Evolutionary conservation across 2,329 filamentous ascomycete species (phyloP), one percentile per base, ranked within the genome.

Genomic region (Lecanicillium sp.): DNA sequence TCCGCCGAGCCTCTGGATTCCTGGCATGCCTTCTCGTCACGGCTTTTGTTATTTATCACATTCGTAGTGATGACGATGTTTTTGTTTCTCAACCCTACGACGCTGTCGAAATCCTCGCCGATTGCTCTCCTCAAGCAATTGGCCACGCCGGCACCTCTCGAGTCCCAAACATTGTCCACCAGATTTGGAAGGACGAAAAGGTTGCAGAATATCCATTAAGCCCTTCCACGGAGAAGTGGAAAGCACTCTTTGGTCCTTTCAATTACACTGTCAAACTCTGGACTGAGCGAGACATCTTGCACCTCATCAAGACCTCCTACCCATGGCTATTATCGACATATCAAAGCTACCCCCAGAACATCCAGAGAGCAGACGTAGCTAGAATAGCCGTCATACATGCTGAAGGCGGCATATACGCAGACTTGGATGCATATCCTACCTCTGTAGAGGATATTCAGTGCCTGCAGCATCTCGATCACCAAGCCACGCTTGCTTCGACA

Each of bases 251-350:
- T 20, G 42, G 41, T 7, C 43, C 43, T 8, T n/a, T 33, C 4
- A 43, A 46, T 34, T 52, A 50, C 29, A 48, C 48, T 5, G 41
- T 52, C 35, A 48, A 46, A 34, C 41, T 52, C 1, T 51, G 50
- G 50, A 50, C 50, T 1, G 50, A 52, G 37, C 45, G 38, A 4
- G 44, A 50, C 17, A 32, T 50, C 14, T 31, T 45, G 13, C 7
- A 18, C 3, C 46, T 52, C 4, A 40, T 51, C 33, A 37, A 35
- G 7, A 19, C 28, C 4, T 43, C 39, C 6, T 52, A 52, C 28
- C 17, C 45, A 3, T 52, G 50, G 50, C 40, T 52, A 3, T 37
- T 45, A 2, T 41, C 44, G 1, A 51, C 48, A 5, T 52, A 51
- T 34, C 29, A 51, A 16, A 32, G 30, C 7, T 52, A 52, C 30